Evolutionary conservation across 768 basidiomycete genomes (phyloP).

Genomic region (Lactifluus echinatus): DNA sequence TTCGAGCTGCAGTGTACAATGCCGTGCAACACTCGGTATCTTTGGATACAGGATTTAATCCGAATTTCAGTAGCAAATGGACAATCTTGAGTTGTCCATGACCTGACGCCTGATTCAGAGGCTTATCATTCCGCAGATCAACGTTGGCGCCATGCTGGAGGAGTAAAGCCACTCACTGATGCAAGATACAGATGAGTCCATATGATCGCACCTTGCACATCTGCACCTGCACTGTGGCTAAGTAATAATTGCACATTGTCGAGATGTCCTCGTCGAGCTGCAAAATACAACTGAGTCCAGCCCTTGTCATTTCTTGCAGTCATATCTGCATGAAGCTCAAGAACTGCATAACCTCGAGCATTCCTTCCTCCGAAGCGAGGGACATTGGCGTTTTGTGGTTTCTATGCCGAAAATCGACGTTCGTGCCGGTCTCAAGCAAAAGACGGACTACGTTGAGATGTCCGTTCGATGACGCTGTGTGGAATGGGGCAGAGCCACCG

Average conservation of each 20-base stretch:
- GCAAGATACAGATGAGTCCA: not conserved
- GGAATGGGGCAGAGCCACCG: not conserved
- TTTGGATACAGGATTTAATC: too few species aligned
- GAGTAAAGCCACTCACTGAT: not conserved
- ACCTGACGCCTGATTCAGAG: not conserved
- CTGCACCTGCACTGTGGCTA: not conserved
- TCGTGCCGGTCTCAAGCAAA: not conserved
- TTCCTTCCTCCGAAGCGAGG: not conserved
- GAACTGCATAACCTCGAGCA: not conserved
- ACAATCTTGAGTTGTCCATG: too few species aligned
- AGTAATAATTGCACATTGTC: not conserved
- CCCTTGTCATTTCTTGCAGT: not conserved
- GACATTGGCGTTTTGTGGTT: not conserved
- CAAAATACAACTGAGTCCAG: not conserved
- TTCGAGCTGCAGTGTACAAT: too few species aligned
- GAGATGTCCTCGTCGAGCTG: not conserved
- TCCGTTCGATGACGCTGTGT: not conserved
- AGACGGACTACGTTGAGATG: not conserved
- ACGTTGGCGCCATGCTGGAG: not conserved
- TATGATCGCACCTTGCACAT: not conserved
- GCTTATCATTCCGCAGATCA: not conserved
- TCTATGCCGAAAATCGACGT: not conserved
- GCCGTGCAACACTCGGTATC: too few species aligned
- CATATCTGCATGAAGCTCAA: not conserved
- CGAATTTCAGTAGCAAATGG: too few species aligned